Conservation (phyloP, 352 stramenopile species). For the Globisporangium emineosum region DNA sequence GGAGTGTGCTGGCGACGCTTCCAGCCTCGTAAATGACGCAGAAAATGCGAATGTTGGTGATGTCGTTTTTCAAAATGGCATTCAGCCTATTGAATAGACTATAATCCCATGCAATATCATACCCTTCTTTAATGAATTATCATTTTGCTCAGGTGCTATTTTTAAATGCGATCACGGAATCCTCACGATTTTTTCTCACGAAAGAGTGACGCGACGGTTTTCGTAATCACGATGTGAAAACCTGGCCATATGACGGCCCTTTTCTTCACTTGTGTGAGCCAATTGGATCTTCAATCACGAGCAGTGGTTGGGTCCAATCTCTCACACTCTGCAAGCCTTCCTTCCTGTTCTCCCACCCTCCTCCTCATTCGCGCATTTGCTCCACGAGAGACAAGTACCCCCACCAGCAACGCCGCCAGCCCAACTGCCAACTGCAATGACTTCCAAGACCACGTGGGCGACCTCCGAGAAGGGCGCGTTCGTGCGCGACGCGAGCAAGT, state of each 20-base stretch:
- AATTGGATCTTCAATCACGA: not conserved
- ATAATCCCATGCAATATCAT: not conserved
- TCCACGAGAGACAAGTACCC: too few relatives aligned
- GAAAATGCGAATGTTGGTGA: not conserved
- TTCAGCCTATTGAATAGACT: not conserved
- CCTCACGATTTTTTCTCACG: too few relatives aligned
- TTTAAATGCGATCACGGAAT: slow-evolving; percentile 5
- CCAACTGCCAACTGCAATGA: slow-evolving; percentile 33
- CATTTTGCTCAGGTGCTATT: not conserved
- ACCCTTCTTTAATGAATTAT: not conserved
- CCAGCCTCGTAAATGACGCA: not conserved
- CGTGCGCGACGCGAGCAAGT: slow-evolving; percentile 68
- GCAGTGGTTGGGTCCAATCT: not conserved
- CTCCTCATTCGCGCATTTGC: slow-evolving; percentile 20
- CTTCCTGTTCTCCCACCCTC: not conserved
- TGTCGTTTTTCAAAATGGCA: not conserved
- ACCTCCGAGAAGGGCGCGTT: slow-evolving; percentile 72
- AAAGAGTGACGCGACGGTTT: slow-evolving; percentile 3
- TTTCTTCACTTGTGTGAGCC: not conserved
- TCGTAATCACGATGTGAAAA: slow-evolving; percentile 4
- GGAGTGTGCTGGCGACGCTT: not conserved
- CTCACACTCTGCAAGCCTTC: not conserved
- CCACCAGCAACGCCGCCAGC: too few relatives aligned
- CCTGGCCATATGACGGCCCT: not conserved
- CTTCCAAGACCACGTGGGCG: slow-evolving; percentile 54